Conservation (phyloP, 257 asterid genomes). For the Nicotiana undulata region DNA sequence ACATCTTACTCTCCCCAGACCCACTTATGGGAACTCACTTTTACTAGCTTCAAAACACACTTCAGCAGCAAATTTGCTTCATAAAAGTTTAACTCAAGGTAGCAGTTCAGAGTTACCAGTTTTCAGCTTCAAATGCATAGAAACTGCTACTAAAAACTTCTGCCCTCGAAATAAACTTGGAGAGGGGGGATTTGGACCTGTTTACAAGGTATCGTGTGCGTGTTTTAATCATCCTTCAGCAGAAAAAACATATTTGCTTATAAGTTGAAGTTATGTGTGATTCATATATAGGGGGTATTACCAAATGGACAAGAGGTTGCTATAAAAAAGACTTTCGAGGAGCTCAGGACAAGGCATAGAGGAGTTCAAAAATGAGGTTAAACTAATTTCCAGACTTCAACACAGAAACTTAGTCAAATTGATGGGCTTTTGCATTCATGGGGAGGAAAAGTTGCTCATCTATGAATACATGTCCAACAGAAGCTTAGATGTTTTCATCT, state of each 20-base stretch:
- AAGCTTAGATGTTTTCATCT: slow-evolving; percentile 11
- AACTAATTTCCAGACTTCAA: slow-evolving; percentile 9
- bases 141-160: background rate
- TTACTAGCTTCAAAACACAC: background rate
- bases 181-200: slow-evolving; percentile 13
- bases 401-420: slow-evolving; percentile 14
- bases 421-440: slow-evolving; percentile 6
- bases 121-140: slow-evolving; percentile 5
- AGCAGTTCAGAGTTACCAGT: slow-evolving; percentile 6
- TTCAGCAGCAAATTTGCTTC: background rate
- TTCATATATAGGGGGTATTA: background rate
- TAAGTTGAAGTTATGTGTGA: background rate
- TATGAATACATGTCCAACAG: slow-evolving; percentile 11
- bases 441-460: slow-evolving; percentile 6
- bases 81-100: background rate
- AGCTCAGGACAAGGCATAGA: slow-evolving; percentile 14
- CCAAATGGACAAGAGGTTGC: slow-evolving; percentile 11
- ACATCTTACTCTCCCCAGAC: too few relatives aligned
- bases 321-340: slow-evolving; percentile 4
- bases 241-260: background rate
- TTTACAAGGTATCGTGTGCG: background rate
- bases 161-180: slow-evolving; percentile 3
- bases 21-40: too few relatives aligned
- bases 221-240: background rate
- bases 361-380: slow-evolving; percentile 4